Evolutionary conservation across 106 monocot species (phyloP).

Genomic region (Alisma plantagoaquatica): DNA sequence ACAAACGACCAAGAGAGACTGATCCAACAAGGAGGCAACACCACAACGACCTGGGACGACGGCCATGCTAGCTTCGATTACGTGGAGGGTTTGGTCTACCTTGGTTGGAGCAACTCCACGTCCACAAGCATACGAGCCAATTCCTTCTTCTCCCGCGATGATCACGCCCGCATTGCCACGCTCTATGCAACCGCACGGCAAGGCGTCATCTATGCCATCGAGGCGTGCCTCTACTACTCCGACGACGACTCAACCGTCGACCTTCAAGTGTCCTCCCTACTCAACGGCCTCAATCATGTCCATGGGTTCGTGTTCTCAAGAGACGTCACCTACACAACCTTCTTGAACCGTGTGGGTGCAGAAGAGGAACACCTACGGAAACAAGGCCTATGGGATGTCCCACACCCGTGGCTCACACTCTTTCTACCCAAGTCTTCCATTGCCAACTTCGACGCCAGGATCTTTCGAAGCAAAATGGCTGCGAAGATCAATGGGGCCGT

Average conservation of each 20-base stretch:
- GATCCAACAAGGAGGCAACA: conserved; percentile 3
- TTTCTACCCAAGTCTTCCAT: conserved; percentile 5
- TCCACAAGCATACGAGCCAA: too few species aligned
- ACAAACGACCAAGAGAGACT: conserved; percentile 19
- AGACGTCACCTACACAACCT: conserved; percentile 5
- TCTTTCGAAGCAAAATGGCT: conserved; percentile 2
- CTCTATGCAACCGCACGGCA: background rate
- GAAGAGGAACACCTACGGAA: conserved; percentile 3
- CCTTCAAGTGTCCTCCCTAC: background rate
- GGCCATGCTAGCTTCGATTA: conserved; percentile 3
- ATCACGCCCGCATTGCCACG: too few species aligned
- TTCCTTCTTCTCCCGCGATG: conserved; percentile 16
- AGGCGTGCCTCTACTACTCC: conserved; percentile 4
- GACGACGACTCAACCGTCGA: background rate
- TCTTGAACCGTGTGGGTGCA: conserved; percentile 7
- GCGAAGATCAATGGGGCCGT: conserved; percentile 10
- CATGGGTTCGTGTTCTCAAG: background rate
- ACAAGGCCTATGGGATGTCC: conserved; percentile 10
- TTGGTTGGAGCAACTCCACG: conserved; percentile 12
- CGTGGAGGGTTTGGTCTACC: conserved; percentile 19
- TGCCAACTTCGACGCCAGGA: background rate
- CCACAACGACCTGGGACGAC: conserved; percentile 1
- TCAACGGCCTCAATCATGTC: background rate
- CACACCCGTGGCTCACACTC: conserved; percentile 15
- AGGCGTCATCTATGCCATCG: conserved; percentile 14